phyloP scores from a whole-genome alignment of 1,284 basidiomycete species.

The Ustilago cynodontis region DNA sequence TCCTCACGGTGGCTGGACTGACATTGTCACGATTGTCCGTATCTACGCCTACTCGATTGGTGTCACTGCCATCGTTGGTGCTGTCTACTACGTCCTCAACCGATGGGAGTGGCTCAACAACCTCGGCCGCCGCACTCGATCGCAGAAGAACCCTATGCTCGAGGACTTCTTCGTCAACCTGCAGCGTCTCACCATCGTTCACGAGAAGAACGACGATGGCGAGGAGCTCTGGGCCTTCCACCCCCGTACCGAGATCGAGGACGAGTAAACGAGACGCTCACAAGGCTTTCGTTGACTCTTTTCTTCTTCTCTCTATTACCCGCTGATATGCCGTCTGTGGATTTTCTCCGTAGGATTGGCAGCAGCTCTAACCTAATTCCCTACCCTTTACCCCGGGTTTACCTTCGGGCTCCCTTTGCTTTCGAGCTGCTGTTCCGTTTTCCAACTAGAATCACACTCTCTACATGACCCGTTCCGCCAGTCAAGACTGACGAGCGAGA shows the following conservation, averaged over 20 bases:
- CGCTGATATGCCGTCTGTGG: constrained; percentile 9
- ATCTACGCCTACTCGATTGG: constrained; percentile 74
- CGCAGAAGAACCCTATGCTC: constrained; percentile 72
- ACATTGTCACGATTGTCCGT: constrained; percentile 74
- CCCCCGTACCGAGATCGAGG: constrained; percentile 68
- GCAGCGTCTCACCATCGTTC: constrained; percentile 73
- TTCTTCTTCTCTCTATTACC: constrained; percentile 3
- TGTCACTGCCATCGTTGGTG: constrained; percentile 73
- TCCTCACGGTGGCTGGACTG: constrained; percentile 71
- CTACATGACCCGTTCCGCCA: constrained; percentile 24
- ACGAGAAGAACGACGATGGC: constrained; percentile 70
- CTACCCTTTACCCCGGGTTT: constrained; percentile 17
- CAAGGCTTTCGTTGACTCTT: not conserved
- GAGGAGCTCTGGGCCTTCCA: constrained; percentile 68
- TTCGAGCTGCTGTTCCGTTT: constrained; percentile 24
- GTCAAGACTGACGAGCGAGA: constrained; percentile 10
- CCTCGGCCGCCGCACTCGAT: constrained; percentile 72
- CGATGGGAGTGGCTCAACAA: constrained; percentile 72
- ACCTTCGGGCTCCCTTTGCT: constrained; percentile 13
- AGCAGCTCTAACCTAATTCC: not conserved
- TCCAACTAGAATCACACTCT: constrained; percentile 51
- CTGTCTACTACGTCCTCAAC: constrained; percentile 72
- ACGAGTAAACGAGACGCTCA: constrained; percentile 56
- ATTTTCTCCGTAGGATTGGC: constrained; percentile 1
- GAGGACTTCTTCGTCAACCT: constrained; percentile 74